Percentiles rank a stretch among this genome's conserved stretches.
phyloP scores from a whole-genome alignment of 1,139 yeast genomes.

The Yamadazyma dushanensis region DNA sequence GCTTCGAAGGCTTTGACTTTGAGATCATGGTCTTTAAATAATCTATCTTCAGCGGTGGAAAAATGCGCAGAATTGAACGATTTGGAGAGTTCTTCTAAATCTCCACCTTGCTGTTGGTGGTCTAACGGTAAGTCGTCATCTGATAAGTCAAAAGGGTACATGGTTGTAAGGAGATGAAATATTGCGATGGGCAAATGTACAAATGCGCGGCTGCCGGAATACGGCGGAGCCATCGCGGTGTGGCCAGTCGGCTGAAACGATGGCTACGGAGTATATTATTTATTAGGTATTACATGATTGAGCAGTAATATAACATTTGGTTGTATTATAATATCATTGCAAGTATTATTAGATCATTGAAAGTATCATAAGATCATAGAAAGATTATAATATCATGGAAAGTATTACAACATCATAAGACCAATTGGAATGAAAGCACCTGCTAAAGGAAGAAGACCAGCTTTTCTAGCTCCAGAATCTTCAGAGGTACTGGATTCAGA shows the following conservation, averaged over 20 bases:
- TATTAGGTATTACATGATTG: no score
- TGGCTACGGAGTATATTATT: no score
- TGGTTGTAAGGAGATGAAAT: not conserved
- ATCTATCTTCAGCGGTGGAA: constrained; percentile 67
- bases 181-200: constrained; percentile 2
- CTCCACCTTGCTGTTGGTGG: not conserved
- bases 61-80: constrained; percentile 52
- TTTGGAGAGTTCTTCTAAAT: constrained; percentile 16
- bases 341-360: no score
- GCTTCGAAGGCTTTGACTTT: constrained; percentile 66
- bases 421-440: constrained; percentile 10
- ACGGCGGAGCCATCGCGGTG: not conserved
- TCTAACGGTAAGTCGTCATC: constrained; percentile 5
- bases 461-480: constrained; percentile 13
- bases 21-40: constrained; percentile 68
- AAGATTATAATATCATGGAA: not conserved
- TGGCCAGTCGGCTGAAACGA: not conserved
- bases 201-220: not conserved
- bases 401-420: constrained; percentile 8
- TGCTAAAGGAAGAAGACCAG: constrained; percentile 8
- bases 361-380: no score
- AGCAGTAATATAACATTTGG: no score
- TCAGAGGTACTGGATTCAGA: constrained; percentile 4
- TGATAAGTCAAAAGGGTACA: constrained; percentile 7
- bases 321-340: no score